These are phyloP conservation scores for Beauveria medogensis DNA, from an alignment of 2,329 filamentous ascomycete species.

Conservation along the genomic window DNA sequence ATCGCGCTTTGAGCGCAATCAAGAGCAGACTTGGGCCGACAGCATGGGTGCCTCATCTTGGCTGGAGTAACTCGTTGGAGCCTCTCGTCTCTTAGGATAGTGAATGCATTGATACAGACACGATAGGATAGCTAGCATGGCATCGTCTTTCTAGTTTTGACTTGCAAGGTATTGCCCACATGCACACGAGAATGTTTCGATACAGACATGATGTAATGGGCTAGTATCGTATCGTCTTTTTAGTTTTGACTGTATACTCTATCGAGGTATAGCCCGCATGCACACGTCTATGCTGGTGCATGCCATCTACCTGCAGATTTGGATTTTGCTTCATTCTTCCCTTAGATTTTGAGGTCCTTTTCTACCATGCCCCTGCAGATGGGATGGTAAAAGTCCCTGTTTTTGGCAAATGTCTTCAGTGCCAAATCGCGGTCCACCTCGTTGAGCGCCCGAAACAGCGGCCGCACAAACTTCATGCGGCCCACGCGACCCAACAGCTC, in stretches of 20 bases:
- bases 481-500: constrained; percentile 75
- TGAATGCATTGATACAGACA: background rate
- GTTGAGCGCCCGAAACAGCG: constrained; percentile 69
- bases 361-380: constrained; percentile 82
- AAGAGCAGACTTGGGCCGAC: constrained; percentile 39
- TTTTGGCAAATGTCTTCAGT: constrained; percentile 73
- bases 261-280: background rate
- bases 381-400: constrained; percentile 90
- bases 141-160: background rate
- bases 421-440: constrained; percentile 68
- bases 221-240: background rate
- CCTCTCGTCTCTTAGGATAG: no score
- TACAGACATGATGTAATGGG: background rate
- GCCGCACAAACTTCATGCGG: constrained; percentile 94
- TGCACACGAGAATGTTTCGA: background rate
- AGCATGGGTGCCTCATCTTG: constrained; percentile 32
- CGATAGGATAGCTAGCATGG: background rate
- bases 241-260: background rate
- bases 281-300: background rate
- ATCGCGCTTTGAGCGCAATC: constrained; percentile 37
- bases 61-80: constrained; percentile 26
- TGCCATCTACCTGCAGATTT: no score
- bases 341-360: constrained; percentile 60
- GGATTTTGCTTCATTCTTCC: background rate
- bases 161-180: background rate